These are phyloP conservation scores for Grigorovia transvaalensis DNA, from an alignment of 805 yeast genomes.

Conservation along the genomic window DNA sequence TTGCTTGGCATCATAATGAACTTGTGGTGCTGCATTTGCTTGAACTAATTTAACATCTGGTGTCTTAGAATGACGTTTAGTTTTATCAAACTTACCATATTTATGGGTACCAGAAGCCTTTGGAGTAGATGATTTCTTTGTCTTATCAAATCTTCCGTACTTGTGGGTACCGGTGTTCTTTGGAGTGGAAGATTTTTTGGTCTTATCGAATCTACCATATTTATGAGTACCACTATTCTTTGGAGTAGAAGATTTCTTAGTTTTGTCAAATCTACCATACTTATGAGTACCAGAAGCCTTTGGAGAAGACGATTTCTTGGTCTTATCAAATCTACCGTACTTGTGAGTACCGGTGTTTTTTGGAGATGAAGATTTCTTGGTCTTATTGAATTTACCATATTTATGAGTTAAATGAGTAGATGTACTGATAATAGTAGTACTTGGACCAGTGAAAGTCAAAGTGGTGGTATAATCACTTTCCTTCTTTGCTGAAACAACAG, in stretches of 20 bases:
- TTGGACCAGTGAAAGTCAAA: conserved; percentile 14
- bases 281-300: conserved; percentile 41
- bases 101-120: conserved; percentile 43
- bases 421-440: conserved; percentile 21
- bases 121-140: conserved; percentile 26
- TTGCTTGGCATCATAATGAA: conserved; percentile 14
- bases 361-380: conserved; percentile 23
- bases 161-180: conserved; percentile 43
- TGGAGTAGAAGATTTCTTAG: conserved; percentile 23
- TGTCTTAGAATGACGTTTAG: conserved; percentile 16
- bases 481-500: conserved; percentile 20
- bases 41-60: conserved; percentile 13
- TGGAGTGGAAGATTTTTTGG: conserved; percentile 25
- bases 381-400: conserved; percentile 41
- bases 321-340: conserved; percentile 44
- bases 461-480: conserved; percentile 9
- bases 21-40: conserved; percentile 11
- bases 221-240: conserved; percentile 43
- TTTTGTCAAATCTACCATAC: conserved; percentile 41
- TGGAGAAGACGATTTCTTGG: conserved; percentile 24
- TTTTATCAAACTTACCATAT: conserved; percentile 44
- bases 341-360: conserved; percentile 43
- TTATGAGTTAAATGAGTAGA: conserved; percentile 38
- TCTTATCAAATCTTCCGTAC: conserved; percentile 44
- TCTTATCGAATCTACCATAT: conserved; percentile 41